Conservation (phyloP, 768 basidiomycete genomes). For the Rhodotorula diobovata region DNA sequence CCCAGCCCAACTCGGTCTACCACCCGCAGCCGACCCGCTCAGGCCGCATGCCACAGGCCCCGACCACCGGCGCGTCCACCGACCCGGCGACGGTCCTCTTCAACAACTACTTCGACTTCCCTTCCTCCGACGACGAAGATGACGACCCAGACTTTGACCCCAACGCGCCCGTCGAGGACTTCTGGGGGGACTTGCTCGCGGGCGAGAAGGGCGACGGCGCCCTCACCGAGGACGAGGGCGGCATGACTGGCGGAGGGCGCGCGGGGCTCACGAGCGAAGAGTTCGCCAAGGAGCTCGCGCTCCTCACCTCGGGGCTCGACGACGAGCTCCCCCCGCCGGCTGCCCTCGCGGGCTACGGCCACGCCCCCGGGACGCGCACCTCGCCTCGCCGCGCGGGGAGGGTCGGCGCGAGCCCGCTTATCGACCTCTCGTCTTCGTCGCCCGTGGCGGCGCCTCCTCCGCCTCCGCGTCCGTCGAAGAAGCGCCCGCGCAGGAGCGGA, state of each 20-base stretch:
- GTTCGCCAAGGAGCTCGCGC: slow-evolving; percentile 13
- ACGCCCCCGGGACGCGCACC: background rate
- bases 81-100: slow-evolving; percentile 26
- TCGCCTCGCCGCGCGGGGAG: background rate
- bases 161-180: background rate
- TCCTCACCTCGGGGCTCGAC: slow-evolving; percentile 1
- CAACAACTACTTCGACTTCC: slow-evolving; percentile 31
- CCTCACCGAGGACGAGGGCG: background rate
- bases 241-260: background rate
- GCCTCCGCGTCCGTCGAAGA: background rate
- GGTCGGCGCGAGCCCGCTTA: background rate
- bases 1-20: background rate
- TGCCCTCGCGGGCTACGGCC: background rate
- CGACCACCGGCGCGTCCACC: background rate
- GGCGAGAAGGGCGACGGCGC: slow-evolving; percentile 11
- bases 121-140: slow-evolving; percentile 18
- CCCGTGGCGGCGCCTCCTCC: background rate
- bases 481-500: background rate
- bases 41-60: slow-evolving; percentile 5
- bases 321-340: background rate
- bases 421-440: background rate
- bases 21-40: slow-evolving; percentile 7
- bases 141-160: slow-evolving; percentile 24
- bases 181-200: slow-evolving; percentile 2
- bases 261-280: slow-evolving; percentile 15